Evolutionary conservation across 768 basidiomycete genomes (phyloP).

Genomic region (Leccinum aurantiacum): DNA sequence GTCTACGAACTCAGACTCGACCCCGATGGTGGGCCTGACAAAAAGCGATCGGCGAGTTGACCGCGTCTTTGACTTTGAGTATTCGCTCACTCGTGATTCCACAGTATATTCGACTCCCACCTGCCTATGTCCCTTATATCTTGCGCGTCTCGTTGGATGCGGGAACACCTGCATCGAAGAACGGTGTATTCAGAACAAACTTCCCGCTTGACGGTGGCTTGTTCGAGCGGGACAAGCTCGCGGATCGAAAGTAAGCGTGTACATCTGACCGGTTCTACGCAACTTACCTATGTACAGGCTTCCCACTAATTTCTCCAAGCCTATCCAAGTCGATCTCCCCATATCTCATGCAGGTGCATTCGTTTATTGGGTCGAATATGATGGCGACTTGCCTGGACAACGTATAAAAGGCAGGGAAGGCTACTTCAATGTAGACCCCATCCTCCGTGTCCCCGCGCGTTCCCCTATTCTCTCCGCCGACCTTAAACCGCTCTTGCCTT

Average conservation of each 20-base stretch:
- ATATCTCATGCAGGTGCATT: slow-evolving; percentile 98
- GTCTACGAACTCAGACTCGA: slow-evolving; percentile 89
- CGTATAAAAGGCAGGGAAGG: slow-evolving; percentile 83
- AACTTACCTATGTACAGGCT: slow-evolving; percentile 49
- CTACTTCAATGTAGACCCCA: slow-evolving; percentile 95
- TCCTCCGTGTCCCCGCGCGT: slow-evolving; percentile 74
- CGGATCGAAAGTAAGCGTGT: slow-evolving; percentile 66
- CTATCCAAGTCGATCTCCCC: slow-evolving; percentile 91
- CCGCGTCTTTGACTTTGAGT: slow-evolving; percentile 1
- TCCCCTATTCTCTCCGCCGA: slow-evolving; percentile 66
- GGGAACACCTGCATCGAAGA: slow-evolving; percentile 85
- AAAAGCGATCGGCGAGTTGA: slow-evolving; percentile 73
- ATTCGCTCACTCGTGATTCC: slow-evolving; percentile 12
- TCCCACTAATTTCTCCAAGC: slow-evolving; percentile 83
- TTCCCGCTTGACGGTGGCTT: slow-evolving; percentile 92
- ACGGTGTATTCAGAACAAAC: slow-evolving; percentile 94
- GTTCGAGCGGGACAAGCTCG: slow-evolving; percentile 75
- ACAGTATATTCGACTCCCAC: slow-evolving; percentile 95
- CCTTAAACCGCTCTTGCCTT: slow-evolving; percentile 49
- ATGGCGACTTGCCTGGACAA: slow-evolving; percentile 52
- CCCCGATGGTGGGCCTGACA: slow-evolving; percentile 86
- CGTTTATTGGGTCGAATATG: slow-evolving; percentile 93
- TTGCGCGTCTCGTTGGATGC: slow-evolving; percentile 89
- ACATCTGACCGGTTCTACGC: not conserved
- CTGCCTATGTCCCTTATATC: slow-evolving; percentile 85